phyloP scores from a whole-genome alignment of 306 rosid species.

The Arachis hypogaea region DNA sequence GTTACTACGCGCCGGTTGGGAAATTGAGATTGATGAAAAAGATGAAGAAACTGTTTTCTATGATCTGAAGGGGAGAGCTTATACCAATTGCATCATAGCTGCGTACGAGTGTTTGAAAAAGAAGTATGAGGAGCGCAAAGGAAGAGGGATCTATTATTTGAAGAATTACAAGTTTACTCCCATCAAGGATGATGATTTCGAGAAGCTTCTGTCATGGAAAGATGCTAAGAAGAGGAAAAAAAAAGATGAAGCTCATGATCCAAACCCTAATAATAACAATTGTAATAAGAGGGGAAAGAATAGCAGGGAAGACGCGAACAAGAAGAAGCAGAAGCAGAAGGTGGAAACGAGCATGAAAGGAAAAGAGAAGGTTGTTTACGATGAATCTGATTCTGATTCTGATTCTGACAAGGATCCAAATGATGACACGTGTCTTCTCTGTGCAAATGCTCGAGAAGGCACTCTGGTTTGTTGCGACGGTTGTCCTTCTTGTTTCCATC shows the following conservation, averaged over 20 bases:
- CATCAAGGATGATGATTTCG: no score
- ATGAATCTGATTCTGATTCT: no score
- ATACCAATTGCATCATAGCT: not conserved
- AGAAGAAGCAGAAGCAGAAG: no score
- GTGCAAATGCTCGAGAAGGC: constrained; percentile 64
- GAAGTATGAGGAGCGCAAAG: not conserved
- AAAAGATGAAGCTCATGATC: no score
- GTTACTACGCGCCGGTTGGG: not conserved
- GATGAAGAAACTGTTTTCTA: not conserved
- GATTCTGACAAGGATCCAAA: constrained; percentile 56
- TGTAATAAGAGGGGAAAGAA: no score
- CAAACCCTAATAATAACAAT: no score
- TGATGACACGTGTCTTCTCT: constrained; percentile 68
- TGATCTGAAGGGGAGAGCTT: not conserved
- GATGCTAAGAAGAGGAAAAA: no score
- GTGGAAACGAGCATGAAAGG: not conserved
- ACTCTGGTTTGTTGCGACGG: constrained; percentile 60
- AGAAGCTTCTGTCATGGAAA: not conserved
- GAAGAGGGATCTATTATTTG: not conserved
- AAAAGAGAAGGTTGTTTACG: constrained; percentile 36
- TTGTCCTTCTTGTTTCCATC: constrained; percentile 80
- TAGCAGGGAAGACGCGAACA: no score
- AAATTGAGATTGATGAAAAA: not conserved
- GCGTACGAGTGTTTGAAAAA: not conserved
- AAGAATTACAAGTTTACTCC: not conserved